These are phyloP conservation scores for Vishniacozyma victoriae DNA, from an alignment of 768 basidiomycete species.

Conservation along the genomic window DNA sequence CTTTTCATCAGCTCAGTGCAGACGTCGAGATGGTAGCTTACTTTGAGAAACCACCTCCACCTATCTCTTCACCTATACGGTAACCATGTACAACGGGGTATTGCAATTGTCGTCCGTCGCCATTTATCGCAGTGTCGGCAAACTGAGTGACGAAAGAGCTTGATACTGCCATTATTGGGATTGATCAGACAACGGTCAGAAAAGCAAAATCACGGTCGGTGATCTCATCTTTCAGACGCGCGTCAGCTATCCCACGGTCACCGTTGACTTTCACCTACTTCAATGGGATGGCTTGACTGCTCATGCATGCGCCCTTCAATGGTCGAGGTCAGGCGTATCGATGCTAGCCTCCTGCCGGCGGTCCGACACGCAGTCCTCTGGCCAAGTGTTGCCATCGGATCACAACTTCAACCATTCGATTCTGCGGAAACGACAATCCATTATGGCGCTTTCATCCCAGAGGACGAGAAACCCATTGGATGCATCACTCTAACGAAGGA, in stretches of 20 bases:
- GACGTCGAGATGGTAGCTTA: constrained; percentile 48
- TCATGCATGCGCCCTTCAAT: neutral
- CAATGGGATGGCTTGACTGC: too few relatives aligned
- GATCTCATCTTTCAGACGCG: too few relatives aligned
- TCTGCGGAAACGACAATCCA: constrained; percentile 13
- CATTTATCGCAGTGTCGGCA: too few relatives aligned
- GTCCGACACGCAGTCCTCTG: constrained; percentile 19
- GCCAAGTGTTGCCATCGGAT: constrained; percentile 11
- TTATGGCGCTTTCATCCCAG: constrained; percentile 18
- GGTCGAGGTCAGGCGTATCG: constrained; percentile 1
- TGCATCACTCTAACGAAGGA: constrained; percentile 16
- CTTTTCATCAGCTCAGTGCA: constrained; percentile 49
- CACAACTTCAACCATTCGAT: constrained; percentile 17
- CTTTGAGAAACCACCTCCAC: constrained; percentile 84
- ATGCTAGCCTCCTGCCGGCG: constrained; percentile 2
- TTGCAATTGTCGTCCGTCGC: neutral
- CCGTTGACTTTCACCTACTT: too few relatives aligned
- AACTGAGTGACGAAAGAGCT: too few relatives aligned
- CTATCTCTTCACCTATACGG: constrained; percentile 66
- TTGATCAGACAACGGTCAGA: too few relatives aligned
- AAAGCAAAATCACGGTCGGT: neutral
- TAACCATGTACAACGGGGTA: constrained; percentile 53
- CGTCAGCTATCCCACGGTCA: too few relatives aligned
- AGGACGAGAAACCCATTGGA: constrained; percentile 8
- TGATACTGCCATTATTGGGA: too few relatives aligned